phyloP scores from a whole-genome alignment of 768 basidiomycete genomes.

The Tricholoma matsutake region DNA sequence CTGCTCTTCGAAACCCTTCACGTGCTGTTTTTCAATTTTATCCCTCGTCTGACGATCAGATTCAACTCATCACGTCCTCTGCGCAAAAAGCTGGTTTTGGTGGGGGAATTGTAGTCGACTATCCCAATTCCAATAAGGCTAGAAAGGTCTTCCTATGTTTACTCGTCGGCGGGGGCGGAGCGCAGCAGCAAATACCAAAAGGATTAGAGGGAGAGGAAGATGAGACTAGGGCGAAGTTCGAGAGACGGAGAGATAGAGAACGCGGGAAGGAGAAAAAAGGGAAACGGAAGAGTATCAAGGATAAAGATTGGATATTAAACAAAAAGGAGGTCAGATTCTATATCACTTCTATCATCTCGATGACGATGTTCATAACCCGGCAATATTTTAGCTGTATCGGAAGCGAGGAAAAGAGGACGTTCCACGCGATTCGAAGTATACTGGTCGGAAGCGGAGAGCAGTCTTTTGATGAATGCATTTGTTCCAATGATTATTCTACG shows the following conservation, averaged over 20 bases:
- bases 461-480: slow-evolving; percentile 52
- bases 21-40: slow-evolving; percentile 93
- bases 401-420: slow-evolving; percentile 84
- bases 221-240: slow-evolving; percentile 63
- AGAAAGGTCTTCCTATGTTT: slow-evolving; percentile 93
- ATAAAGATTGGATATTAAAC: slow-evolving; percentile 89
- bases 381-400: slow-evolving; percentile 61
- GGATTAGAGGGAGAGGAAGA: slow-evolving; percentile 71
- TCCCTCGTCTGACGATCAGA: slow-evolving; percentile 95
- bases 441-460: slow-evolving; percentile 83
- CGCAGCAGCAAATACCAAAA: slow-evolving; percentile 63
- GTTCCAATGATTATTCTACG: neutral
- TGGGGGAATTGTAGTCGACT: slow-evolving; percentile 95
- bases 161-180: slow-evolving; percentile 79
- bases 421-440: slow-evolving; percentile 83
- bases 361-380: slow-evolving; percentile 4
- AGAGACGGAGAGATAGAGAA: slow-evolving; percentile 72
- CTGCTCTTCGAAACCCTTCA: slow-evolving; percentile 79
- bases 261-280: slow-evolving; percentile 52
- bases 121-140: slow-evolving; percentile 95
- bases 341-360: neutral
- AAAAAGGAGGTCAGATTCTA: slow-evolving; percentile 81
- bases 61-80: slow-evolving; percentile 88
- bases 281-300: slow-evolving; percentile 71
- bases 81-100: slow-evolving; percentile 96